Evolutionary conservation across 352 stramenopile genomes (phyloP).

Genomic region (Saprolegnia parasitica): DNA sequence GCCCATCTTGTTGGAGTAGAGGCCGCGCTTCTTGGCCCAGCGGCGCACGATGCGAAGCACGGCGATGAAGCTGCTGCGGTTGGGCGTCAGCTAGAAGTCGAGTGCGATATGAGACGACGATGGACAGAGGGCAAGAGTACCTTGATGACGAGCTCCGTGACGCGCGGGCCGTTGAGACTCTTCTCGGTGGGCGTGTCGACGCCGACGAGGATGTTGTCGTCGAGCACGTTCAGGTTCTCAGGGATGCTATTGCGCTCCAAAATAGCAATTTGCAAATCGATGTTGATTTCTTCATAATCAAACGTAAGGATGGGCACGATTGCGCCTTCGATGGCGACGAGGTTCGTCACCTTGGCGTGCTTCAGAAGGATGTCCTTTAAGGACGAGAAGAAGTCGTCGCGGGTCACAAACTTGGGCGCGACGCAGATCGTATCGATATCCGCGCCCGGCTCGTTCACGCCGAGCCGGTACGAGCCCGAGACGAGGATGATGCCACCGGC

Average conservation of each 20-base stretch:
- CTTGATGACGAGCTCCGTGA: conserved; percentile 91
- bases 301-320: conserved; percentile 98
- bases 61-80: conserved; percentile 82
- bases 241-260: conserved; percentile 89
- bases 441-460: conserved; percentile 94
- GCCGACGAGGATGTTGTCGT: conserved; percentile 83
- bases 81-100: conserved; percentile 53
- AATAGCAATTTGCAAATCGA: conserved; percentile 97
- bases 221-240: conserved; percentile 86
- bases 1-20: conserved; percentile 99
- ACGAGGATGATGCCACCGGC: conserved; percentile 85
- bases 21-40: conserved; percentile 88
- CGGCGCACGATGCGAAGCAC: conserved; percentile 82
- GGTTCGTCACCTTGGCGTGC: conserved; percentile 90
- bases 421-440: conserved; percentile 99
- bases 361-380: conserved; percentile 89
- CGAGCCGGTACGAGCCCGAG: conserved; percentile 92
- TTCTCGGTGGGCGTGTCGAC: conserved; percentile 86
- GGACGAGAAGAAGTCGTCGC: conserved; percentile 96
- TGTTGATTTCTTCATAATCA: conserved; percentile 98
- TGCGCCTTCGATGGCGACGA: conserved; percentile 84
- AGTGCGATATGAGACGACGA: conserved; percentile 1
- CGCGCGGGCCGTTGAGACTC: conserved; percentile 84
- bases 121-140: conserved; percentile 29
- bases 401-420: conserved; percentile 91